Base-by-base conservation (phyloP, 2,329 filamentous ascomycete genomes). In the Byssothecium circinans region DNA sequence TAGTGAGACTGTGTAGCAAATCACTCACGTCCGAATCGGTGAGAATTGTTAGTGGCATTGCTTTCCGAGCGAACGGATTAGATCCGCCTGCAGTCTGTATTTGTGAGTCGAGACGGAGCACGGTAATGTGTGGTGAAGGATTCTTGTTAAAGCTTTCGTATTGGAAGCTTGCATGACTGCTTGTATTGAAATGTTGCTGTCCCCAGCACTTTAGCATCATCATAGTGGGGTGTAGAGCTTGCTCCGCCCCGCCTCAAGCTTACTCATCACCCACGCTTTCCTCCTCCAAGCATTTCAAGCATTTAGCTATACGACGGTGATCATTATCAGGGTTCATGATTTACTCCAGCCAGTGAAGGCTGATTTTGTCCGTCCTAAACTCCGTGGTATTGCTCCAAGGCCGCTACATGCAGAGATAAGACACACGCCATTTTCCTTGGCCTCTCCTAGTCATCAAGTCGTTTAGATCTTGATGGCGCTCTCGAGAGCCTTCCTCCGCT, bases 381-480 rank as follows among this genome's bases (percentile, higher is more conserved):
- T 65, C 67, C 65, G 54, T 68, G 68, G 63, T 68, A 67, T 67
- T 61, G 54, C 46, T 57, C 59, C 53, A 65, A 62, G 56, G 62
- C 65, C 64, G 63, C 61, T 69, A 67, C 61, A 71, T 69, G 67
- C 65, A 70, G 60, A 68, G 61, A 65, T 61, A 67, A 67, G 61
- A 68, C 63, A 68, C 65, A 69, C 64, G 66, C 68, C 65, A 54
- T 64, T 66, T 58, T 59, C 67, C 59, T 59, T 57, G 42, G 60
- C 56, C 61, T 61, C 52, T 53, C 54, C 54, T 49, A 53, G 54
- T 47, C 39, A 64, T 56, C 58, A 61, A 54, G 44, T 58, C 45
- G 44, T 71, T 82, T 95, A 99, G 81, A 99, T 95, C 88, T 97
- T 97, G 85, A 96, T 91, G 75, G 94, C 91, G 72, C 78, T 79